phyloP scores from a whole-genome alignment of 495 filamentous ascomycete genomes.

The Lophiotrema nucula region DNA sequence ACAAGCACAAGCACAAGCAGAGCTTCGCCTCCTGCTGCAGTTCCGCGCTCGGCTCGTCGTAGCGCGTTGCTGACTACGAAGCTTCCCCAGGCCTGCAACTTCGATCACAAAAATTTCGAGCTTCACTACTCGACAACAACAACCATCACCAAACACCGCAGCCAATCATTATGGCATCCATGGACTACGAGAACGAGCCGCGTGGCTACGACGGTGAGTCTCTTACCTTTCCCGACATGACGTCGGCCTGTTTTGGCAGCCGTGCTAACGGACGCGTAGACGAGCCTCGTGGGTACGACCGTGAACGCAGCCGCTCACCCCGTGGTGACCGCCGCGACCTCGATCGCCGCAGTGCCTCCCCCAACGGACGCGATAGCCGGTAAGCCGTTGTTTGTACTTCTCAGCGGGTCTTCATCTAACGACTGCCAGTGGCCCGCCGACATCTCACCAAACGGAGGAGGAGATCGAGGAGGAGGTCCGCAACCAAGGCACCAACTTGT shows the following conservation, averaged over 20 bases:
- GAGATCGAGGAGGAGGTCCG: constrained; percentile 76
- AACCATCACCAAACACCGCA: constrained; percentile 4
- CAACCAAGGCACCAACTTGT: constrained; percentile 96
- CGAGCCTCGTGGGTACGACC: constrained; percentile 44
- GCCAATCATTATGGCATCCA: constrained; percentile 38
- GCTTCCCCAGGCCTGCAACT: not conserved
- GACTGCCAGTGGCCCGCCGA: constrained; percentile 43
- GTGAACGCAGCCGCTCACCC: constrained; percentile 90
- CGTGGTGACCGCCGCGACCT: constrained; percentile 67
- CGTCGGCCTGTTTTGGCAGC: not conserved
- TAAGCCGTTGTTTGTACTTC: constrained; percentile 53
- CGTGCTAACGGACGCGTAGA: constrained; percentile 28
- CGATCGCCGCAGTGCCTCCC: constrained; percentile 53
- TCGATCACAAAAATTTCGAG: not conserved
- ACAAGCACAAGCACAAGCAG: not conserved
- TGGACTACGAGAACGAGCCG: constrained; percentile 44
- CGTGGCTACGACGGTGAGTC: constrained; percentile 45
- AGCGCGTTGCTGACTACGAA: not conserved
- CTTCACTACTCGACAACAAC: not conserved
- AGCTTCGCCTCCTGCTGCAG: too few relatives aligned
- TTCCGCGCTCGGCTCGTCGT: not conserved
- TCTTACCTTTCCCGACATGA: constrained; percentile 13
- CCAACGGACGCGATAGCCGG: constrained; percentile 73
- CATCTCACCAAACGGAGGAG: constrained; percentile 41
- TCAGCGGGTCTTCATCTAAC: too few relatives aligned